Percentiles rank a stretch among this genome's conserved stretches.
These are phyloP conservation scores for Porodaedalea pini DNA, from an alignment of 1,284 basidiomycete species.

Conservation along the genomic window DNA sequence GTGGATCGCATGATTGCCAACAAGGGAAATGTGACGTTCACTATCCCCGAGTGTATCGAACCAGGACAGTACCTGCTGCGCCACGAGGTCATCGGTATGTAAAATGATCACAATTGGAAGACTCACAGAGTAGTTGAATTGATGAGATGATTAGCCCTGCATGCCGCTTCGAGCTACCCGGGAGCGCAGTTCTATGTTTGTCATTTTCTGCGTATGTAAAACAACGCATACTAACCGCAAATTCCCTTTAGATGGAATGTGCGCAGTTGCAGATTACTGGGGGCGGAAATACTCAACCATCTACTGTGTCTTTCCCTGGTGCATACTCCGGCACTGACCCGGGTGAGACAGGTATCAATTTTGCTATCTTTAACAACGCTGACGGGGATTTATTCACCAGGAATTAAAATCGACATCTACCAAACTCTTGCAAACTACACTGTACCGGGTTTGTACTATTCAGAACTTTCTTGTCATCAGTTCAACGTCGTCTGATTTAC, in stretches of 20 bases:
- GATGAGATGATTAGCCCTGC: conserved; percentile 33
- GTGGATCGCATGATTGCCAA: conserved; percentile 48
- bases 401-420: conserved; percentile 21
- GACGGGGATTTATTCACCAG: not conserved
- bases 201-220: conserved; percentile 4
- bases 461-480: not conserved
- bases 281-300: conserved; percentile 42
- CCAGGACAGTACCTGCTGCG: conserved; percentile 51
- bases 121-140: not conserved
- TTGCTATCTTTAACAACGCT: not conserved
- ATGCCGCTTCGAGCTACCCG: conserved; percentile 41
- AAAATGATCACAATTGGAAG: conserved; percentile 13
- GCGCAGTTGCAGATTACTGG: conserved; percentile 52
- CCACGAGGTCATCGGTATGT: conserved; percentile 48
- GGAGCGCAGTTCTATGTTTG: conserved; percentile 51
- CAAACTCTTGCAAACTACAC: conserved; percentile 15
- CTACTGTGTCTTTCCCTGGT: conserved; percentile 50
- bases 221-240: not conserved
- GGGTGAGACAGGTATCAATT: not conserved
- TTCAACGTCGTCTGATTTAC: not conserved
- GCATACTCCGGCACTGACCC: conserved; percentile 23
- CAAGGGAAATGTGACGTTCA: conserved; percentile 53
- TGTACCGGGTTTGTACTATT: conserved; percentile 10
- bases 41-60: conserved; percentile 46
- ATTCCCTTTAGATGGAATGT: conserved; percentile 44